phyloP scores from a whole-genome alignment of 2,329 filamentous ascomycete genomes.

The Colletotrichum camelliae region DNA sequence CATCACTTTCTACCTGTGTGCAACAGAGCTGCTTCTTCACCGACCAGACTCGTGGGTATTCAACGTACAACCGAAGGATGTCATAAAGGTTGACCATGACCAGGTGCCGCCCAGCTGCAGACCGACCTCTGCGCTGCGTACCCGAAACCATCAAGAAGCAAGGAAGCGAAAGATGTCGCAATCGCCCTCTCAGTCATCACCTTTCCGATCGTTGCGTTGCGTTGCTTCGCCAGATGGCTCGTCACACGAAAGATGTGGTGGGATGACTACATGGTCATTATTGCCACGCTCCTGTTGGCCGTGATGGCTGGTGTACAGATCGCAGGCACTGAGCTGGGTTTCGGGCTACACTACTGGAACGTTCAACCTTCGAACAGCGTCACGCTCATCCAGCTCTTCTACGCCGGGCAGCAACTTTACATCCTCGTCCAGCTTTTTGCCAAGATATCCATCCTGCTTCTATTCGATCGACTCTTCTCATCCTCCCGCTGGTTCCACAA shows the following conservation, averaged over 20 bases:
- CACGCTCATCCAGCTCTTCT: conserved; percentile 14
- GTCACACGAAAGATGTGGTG: conserved; percentile 16
- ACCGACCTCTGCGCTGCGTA: conserved; percentile 18
- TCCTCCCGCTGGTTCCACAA: conserved; percentile 1
- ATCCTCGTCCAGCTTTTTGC: conserved; percentile 25
- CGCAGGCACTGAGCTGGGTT: conserved; percentile 20
- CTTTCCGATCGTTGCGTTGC: conserved; percentile 4
- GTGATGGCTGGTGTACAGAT: conserved; percentile 19
- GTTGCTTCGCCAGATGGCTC: conserved; percentile 12
- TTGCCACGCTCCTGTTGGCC: background rate
- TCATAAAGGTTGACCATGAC: background rate
- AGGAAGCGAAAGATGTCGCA: conserved; percentile 27
- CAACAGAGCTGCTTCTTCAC: conserved; percentile 15
- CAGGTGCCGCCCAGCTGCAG: background rate
- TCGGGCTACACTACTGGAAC: conserved; percentile 28
- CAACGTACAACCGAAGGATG: background rate
- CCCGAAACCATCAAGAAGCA: conserved; percentile 14
- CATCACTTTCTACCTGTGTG: conserved; percentile 17
- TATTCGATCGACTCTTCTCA: conserved; percentile 25
- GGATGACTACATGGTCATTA: conserved; percentile 17
- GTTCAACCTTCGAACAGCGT: conserved; percentile 13
- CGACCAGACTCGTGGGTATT: conserved; percentile 15
- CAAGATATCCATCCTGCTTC: conserved; percentile 28
- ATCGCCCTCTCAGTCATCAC: conserved; percentile 19
- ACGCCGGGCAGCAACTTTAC: conserved; percentile 26